Evolutionary conservation across 2,329 filamentous ascomycete genomes (phyloP).

Genomic region (Fusarium sp.): DNA sequence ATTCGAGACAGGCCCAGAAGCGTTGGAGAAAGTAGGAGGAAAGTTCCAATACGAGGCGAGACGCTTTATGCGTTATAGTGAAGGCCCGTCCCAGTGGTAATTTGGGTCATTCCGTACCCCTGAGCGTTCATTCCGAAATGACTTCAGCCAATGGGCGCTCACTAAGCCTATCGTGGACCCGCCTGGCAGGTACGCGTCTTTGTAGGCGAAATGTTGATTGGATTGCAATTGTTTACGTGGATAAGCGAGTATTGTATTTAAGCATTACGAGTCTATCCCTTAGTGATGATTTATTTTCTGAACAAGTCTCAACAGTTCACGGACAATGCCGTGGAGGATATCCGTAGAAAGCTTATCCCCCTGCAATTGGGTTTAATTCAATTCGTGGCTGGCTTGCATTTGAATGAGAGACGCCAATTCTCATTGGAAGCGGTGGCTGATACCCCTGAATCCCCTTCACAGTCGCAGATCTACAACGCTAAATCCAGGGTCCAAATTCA

Average conservation of each 20-base stretch:
- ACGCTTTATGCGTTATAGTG: constrained; percentile 26
- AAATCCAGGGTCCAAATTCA: constrained; percentile 35
- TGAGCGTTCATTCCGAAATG: constrained; percentile 21
- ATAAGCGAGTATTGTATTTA: constrained; percentile 6
- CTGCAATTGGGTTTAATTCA: background rate
- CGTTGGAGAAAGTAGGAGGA: constrained; percentile 11
- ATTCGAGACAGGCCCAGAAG: constrained; percentile 14
- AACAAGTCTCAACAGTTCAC: too few species aligned
- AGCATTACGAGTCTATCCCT: constrained; percentile 3
- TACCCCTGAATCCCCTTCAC: constrained; percentile 34
- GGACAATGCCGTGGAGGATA: background rate
- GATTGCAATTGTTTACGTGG: constrained; percentile 16
- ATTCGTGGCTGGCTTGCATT: background rate
- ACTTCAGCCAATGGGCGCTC: constrained; percentile 14
- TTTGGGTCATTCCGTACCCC: constrained; percentile 35
- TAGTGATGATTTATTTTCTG: background rate
- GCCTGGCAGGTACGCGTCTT: constrained; percentile 28
- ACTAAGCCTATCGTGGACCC: constrained; percentile 15
- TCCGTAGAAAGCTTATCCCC: background rate
- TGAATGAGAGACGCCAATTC: constrained; percentile 15
- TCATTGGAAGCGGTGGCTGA: constrained; percentile 15
- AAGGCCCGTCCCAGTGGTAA: constrained; percentile 29
- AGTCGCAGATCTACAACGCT: constrained; percentile 37
- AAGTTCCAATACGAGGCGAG: constrained; percentile 9
- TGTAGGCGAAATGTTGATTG: constrained; percentile 32